Evolutionary conservation across 2,329 filamentous ascomycete species (phyloP), one percentile per base, ranked within the genome.

Genomic region (Pseudovirgaria hyperparasitica): DNA sequence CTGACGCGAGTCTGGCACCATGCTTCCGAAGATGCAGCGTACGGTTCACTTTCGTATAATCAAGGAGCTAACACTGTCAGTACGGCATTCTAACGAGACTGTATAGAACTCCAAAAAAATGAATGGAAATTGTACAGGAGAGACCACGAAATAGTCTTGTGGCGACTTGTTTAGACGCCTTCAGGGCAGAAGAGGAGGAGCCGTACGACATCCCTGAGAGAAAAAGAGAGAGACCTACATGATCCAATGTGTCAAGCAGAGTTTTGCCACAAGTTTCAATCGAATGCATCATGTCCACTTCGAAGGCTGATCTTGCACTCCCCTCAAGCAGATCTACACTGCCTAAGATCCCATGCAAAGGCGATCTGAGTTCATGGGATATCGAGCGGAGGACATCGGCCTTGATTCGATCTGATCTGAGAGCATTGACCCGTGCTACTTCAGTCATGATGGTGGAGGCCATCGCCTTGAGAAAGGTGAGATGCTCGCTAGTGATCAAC

Each of bases 301-400:
- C 47, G 23, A 50, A 45, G 12, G 34, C 32, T 10, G 52, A 47
- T 7, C 48, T 41, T 6, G 29, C n/a, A 2, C 47, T 48, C 15
- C 49, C 46, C 25, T 47, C 46, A 3, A 54, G 33, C 6, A 54
- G 28, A 30, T 52, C 50, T 6, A 41, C 46, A 38, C 49, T 49
- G 0, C 67, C 62, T 0, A 76, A 48, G 17, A 76, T 64, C 3
- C 71, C 72, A 29, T 76, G 71, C 1, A 76, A 50, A 0, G 72
- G 72, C 2, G 65, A 71, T 4, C 72, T 58, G 9, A 76, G 48
- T 40, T 76, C 72, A 38, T 76, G 72, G 3, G 65, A 71, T 5
- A 76, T 62, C 2, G 65, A 72, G 1, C 67, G 65, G 6, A 76
- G 59, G 19, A 72, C 65, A 30, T 73, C 68, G 2, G 63, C 62